Evolutionary conservation across 148 eudicot species (phyloP).

Genomic region (Euryodendron excelsum): DNA sequence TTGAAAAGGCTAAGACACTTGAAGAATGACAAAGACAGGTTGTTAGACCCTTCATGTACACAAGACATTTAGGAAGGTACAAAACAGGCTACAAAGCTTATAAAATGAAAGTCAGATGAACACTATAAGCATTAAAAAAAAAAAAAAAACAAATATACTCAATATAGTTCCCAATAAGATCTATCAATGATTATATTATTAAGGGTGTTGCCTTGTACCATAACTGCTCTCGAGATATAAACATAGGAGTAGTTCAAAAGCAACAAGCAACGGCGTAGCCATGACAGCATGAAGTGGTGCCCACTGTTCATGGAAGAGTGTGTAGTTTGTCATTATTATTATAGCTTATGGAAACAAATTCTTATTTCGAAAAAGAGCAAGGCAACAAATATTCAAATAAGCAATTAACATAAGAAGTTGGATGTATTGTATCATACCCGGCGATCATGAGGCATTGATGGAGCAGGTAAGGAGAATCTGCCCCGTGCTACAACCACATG

Average conservation of each 20-base stretch:
- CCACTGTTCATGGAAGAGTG: constrained; percentile 38
- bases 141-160: not conserved
- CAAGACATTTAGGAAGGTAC: not conserved
- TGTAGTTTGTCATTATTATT: not conserved
- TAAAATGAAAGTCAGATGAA: not conserved
- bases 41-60: not conserved
- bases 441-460: constrained; percentile 47
- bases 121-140: not conserved
- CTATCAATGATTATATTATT: not conserved
- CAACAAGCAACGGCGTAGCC: constrained; percentile 51
- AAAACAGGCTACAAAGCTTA: not conserved
- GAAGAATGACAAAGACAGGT: not conserved
- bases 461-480: constrained; percentile 55
- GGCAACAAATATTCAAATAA: not conserved
- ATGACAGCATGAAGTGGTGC: constrained; percentile 47
- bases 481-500: constrained; percentile 50
- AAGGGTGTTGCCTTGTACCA: constrained; percentile 23
- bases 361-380: not conserved
- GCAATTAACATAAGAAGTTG: not conserved
- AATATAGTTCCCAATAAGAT: not conserved
- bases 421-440: constrained; percentile 23
- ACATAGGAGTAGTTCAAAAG: constrained; percentile 51
- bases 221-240: constrained; percentile 33
- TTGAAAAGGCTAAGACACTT: not conserved
- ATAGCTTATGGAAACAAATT: not conserved